Evolutionary conservation across 371 early-diverging fungal genomes (phyloP).

Genomic region (Syncephalastrum racemosum): DNA sequence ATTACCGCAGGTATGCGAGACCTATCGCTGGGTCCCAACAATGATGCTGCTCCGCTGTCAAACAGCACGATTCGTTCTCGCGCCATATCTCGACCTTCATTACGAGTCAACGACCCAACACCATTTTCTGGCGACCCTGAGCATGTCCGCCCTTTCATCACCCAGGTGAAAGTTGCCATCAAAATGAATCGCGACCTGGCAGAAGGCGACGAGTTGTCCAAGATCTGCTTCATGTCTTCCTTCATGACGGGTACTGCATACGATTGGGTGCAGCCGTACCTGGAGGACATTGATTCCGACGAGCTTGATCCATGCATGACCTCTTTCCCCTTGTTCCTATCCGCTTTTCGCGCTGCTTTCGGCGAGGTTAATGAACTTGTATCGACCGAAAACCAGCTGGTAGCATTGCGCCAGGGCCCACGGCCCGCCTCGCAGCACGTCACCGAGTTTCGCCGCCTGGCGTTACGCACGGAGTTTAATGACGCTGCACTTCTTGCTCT

Average conservation of each 20-base stretch:
- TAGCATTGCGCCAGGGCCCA: neutral
- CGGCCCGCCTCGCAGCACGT: neutral
- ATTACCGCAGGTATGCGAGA: too few species aligned
- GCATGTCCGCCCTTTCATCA: too few species aligned
- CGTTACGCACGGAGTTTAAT: neutral
- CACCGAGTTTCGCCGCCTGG: too few species aligned
- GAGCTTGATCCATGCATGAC: slow-evolving; percentile 2
- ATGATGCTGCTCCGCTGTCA: too few species aligned
- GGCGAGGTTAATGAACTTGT: slow-evolving; percentile 2
- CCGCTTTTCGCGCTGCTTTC: neutral
- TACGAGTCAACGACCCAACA: too few species aligned
- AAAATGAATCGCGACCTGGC: neutral
- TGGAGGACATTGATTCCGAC: slow-evolving; percentile 1
- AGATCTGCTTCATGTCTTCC: slow-evolving; percentile 4
- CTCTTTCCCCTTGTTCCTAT: neutral
- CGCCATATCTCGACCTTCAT: too few species aligned
- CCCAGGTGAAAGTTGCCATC: too few species aligned
- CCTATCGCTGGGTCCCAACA: too few species aligned
- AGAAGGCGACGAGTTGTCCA: neutral
- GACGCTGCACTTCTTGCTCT: neutral
- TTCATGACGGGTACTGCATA: slow-evolving; percentile 7
- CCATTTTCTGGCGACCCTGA: too few species aligned
- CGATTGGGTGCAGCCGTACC: slow-evolving; percentile 1
- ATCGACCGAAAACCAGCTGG: neutral
- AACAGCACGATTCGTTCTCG: too few species aligned